Evolutionary conservation across 2,329 filamentous ascomycete genomes (phyloP).

Genomic region (Fusarium sp.): DNA sequence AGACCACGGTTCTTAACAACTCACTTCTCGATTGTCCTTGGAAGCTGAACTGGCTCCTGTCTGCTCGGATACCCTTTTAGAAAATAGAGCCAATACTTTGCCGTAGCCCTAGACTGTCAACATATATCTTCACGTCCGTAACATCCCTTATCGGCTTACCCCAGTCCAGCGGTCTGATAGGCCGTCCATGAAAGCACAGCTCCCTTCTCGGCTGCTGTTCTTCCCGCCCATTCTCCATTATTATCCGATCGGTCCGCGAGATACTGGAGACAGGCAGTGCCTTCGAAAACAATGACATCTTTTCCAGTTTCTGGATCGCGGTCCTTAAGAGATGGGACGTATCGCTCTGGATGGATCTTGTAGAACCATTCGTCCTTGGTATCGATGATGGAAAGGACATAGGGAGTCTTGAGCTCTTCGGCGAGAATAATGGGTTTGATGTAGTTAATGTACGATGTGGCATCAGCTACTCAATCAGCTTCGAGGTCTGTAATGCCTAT

Average conservation of each 20-base stretch:
- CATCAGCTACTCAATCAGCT: not conserved
- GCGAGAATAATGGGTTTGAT: not conserved
- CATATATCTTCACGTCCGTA: fast-evolving
- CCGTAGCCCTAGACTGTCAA: not conserved
- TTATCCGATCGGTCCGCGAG: not conserved
- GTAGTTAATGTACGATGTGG: not conserved
- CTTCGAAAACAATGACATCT: not conserved
- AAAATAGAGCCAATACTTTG: not conserved
- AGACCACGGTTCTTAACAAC: not conserved
- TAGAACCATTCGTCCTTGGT: not conserved
- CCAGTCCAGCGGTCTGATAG: not conserved
- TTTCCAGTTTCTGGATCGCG: not conserved
- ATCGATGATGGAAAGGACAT: not conserved
- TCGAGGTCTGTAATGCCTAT: not conserved
- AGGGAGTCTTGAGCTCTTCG: not conserved
- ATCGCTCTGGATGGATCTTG: not conserved
- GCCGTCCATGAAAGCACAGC: not conserved
- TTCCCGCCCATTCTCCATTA: not conserved
- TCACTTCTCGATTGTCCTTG: not conserved
- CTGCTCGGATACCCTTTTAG: not conserved
- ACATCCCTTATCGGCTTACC: not conserved
- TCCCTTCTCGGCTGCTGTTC: not conserved
- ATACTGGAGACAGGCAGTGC: not conserved
- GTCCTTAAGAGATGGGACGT: not conserved
- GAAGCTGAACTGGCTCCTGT: not conserved